These are phyloP conservation scores for Carnegiea gigantea DNA, from an alignment of 179 eudicot genomes.

Conservation along the genomic window DNA sequence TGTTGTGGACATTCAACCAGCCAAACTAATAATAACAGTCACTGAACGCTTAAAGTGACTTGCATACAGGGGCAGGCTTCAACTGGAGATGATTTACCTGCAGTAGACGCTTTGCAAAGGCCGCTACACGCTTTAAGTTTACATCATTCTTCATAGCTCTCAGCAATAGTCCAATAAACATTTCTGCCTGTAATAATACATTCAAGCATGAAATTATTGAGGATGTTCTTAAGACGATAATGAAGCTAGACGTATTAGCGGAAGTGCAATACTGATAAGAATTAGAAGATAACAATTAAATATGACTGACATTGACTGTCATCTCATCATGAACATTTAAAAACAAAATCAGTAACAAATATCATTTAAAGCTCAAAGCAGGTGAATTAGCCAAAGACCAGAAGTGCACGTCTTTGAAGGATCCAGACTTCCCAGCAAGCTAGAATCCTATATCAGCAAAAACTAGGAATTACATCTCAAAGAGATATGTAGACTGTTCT, in stretches of 20 bases:
- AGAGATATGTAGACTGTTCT: too few species aligned
- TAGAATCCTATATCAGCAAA: too few species aligned
- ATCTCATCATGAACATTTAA: background rate
- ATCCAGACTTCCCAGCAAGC: too few species aligned
- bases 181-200: slow-evolving; percentile 60
- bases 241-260: background rate
- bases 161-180: slow-evolving; percentile 79
- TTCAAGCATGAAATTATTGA: background rate
- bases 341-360: too few species aligned
- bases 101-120: slow-evolving; percentile 86
- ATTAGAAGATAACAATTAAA: background rate
- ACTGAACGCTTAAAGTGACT: too few species aligned
- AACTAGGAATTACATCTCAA: too few species aligned
- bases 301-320: background rate
- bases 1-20: background rate
- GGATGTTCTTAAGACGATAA: background rate
- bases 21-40: background rate
- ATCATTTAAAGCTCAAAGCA: too few species aligned
- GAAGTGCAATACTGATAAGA: background rate
- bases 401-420: too few species aligned
- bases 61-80: slow-evolving; percentile 5
- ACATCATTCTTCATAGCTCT: slow-evolving; percentile 90
- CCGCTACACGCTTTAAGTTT: slow-evolving; percentile 81
- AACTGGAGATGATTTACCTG: slow-evolving; percentile 47
- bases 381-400: too few species aligned